phyloP scores from a whole-genome alignment of 2,329 filamentous ascomycete genomes.

The Venturia aucupariae region DNA sequence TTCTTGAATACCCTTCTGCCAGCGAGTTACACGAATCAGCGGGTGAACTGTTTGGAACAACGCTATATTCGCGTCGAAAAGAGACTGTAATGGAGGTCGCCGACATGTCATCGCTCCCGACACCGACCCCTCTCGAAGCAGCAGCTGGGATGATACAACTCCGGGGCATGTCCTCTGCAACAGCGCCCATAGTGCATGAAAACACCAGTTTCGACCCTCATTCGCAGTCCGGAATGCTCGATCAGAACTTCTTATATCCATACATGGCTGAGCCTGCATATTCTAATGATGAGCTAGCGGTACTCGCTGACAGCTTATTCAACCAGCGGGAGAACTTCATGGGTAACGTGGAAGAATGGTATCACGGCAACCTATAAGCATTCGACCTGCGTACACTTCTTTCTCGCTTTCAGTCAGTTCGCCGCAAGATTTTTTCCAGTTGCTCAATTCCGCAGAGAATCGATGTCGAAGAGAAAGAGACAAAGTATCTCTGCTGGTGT shows the following conservation, averaged over 20 bases:
- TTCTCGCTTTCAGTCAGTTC: not conserved
- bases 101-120: not conserved
- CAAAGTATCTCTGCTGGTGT: too few relatives aligned
- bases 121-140: not conserved
- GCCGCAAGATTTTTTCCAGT: not conserved
- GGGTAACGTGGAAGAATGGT: slow-evolving; percentile 30
- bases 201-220: slow-evolving; percentile 13
- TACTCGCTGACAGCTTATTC: slow-evolving; percentile 40
- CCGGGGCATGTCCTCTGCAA: slow-evolving; percentile 17
- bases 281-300: slow-evolving; percentile 35
- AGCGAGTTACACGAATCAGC: slow-evolving; percentile 36
- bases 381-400: not conserved
- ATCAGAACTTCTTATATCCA: slow-evolving; percentile 14
- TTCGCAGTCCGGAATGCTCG: slow-evolving; percentile 17
- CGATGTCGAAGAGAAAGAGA: too few relatives aligned
- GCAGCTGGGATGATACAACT: not conserved
- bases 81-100: slow-evolving; percentile 21
- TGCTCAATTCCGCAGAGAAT: too few relatives aligned
- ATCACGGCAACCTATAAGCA: not conserved
- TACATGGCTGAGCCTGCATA: slow-evolving; percentile 20
- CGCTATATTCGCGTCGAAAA: slow-evolving; percentile 25
- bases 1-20: slow-evolving; percentile 38
- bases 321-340: slow-evolving; percentile 36
- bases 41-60: slow-evolving; percentile 28
- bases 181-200: not conserved